phyloP scores from a whole-genome alignment of 768 basidiomycete genomes.

The Agaricus subrufescens region DNA sequence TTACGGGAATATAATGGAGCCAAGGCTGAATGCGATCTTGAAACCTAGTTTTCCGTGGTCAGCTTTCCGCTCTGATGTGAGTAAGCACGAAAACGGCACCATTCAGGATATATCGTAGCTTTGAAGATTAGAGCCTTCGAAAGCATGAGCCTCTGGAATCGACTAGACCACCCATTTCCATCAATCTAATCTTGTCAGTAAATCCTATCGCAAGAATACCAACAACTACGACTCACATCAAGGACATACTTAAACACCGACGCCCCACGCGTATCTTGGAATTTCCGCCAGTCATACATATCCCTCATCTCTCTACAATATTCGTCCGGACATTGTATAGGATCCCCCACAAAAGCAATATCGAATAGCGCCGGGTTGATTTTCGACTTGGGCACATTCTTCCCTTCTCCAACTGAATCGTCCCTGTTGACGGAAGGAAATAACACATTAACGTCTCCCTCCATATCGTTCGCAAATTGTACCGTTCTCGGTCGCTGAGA shows the following conservation, averaged over 20 bases:
- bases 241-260: slow-evolving; percentile 54
- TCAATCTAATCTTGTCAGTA: slow-evolving; percentile 33
- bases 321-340: slow-evolving; percentile 31
- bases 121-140: slow-evolving; percentile 61
- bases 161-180: slow-evolving; percentile 58
- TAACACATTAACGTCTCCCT: slow-evolving; percentile 29
- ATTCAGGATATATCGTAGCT: slow-evolving; percentile 64
- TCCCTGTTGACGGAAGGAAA: slow-evolving; percentile 10
- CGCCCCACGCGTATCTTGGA: slow-evolving; percentile 29
- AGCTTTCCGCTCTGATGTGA: neutral
- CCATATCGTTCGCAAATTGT: slow-evolving; percentile 28
- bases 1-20: slow-evolving; percentile 73
- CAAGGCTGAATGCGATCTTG: slow-evolving; percentile 53
- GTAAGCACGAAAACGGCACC: slow-evolving; percentile 31
- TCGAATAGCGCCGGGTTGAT: slow-evolving; percentile 51
- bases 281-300: slow-evolving; percentile 42
- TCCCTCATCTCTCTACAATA: slow-evolving; percentile 39
- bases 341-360: slow-evolving; percentile 43
- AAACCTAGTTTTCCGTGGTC: slow-evolving; percentile 29
- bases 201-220: too few species aligned
- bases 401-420: slow-evolving; percentile 27
- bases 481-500: slow-evolving; percentile 44
- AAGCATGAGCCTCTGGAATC: slow-evolving; percentile 57
- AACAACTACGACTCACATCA: slow-evolving; percentile 32
- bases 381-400: slow-evolving; percentile 22